Conservation (phyloP, 179 eudicot genomes). For the Spergularia azorica region DNA sequence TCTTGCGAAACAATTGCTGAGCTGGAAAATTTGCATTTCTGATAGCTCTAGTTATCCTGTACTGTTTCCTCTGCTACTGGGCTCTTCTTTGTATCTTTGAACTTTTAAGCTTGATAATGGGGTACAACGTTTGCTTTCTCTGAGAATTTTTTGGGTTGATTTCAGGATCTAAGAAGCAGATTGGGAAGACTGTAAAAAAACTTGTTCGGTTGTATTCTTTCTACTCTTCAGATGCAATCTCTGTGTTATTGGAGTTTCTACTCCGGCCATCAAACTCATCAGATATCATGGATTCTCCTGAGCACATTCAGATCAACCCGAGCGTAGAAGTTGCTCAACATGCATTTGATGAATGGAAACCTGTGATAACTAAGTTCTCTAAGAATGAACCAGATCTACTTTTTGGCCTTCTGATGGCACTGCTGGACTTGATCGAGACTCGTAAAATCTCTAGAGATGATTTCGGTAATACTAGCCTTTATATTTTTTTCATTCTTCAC, state of each 20-base stretch:
- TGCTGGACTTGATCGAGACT: constrained; percentile 61
- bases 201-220: constrained; percentile 66
- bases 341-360: constrained; percentile 73
- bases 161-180: constrained; percentile 73
- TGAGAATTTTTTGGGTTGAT: constrained; percentile 1
- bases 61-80: not conserved
- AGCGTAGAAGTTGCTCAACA: constrained; percentile 36
- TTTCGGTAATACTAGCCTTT: constrained; percentile 45
- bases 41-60: not conserved
- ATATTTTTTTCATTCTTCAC: not conserved
- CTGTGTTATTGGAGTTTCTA: constrained; percentile 57
- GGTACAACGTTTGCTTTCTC: not conserved
- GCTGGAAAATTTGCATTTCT: constrained; percentile 7
- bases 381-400: constrained; percentile 69
- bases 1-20: not conserved
- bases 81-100: not conserved
- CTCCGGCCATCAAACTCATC: constrained; percentile 45
- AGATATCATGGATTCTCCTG: constrained; percentile 32
- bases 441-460: constrained; percentile 37
- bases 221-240: constrained; percentile 62
- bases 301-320: constrained; percentile 35
- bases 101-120: not conserved
- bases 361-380: constrained; percentile 61
- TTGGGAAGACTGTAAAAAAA: constrained; percentile 44
- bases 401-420: constrained; percentile 56